Evolutionary conservation across 192 early-diverging fungal species (phyloP), one percentile per base, ranked within the genome.

Genomic region (Backusella morwellensis): DNA sequence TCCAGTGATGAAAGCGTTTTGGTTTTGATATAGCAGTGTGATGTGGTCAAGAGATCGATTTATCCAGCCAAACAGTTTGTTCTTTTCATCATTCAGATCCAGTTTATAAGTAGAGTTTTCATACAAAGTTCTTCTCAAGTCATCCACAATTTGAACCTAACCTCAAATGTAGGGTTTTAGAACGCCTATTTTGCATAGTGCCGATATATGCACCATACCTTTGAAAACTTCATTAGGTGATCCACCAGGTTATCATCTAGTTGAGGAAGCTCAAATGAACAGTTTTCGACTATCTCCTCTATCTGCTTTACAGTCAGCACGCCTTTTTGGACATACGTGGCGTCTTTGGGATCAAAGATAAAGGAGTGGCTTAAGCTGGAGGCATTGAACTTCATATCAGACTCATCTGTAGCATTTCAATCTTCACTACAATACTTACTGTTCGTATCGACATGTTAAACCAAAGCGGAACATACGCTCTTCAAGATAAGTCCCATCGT

Each of bases 21-120:
- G 29, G 35, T 35, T 68, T 68, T 68, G 29, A 19, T 68, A 68
- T 6, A 68, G 21, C 8, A 68, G 19, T 68, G 66, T 68, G 35
- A 68, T 32, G 19, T 68, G 8, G 34, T 68, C 66, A 68, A 68
- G 66, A 68, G 66, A 68, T 68, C 34, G 66, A 38, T 68, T 8
- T 19, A 68, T 34, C 34, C 66, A 68, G 12, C 38, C 35, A 15
- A 68, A 68, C 66, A 68, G 35, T 35, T 34, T 68, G 66, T 3
- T 68, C 35, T 68, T 66, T 66, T 68, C 11, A 68, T 68, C 23
- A 15, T 68, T 68, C 0, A 34, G 14, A 68, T 68, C 66, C 34
- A 68, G 66, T 34, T 36, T 68, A 34, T 68, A 68, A 68, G 32
- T 34, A 35, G 66, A 68, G 66, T 12, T 35, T 68, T 68, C 11